Percentiles rank a stretch among this genome's conserved stretches.
Conservation (phyloP, 805 yeast species). For the Kodamaea hsintzibuensis region DNA sequence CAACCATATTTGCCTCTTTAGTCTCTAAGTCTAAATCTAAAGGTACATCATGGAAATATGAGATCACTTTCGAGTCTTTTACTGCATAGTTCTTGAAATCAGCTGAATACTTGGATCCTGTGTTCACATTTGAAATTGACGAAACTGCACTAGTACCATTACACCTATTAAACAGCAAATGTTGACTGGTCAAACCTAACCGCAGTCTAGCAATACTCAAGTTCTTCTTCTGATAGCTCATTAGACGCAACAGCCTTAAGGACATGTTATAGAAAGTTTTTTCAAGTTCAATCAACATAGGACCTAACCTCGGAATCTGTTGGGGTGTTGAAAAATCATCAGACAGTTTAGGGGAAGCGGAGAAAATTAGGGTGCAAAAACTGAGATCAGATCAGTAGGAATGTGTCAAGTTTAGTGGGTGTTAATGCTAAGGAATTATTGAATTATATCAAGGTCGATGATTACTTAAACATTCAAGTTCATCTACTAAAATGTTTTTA, state of each 20-base stretch:
- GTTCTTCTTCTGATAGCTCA: background rate
- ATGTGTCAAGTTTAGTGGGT: no score
- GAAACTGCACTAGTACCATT: slow-evolving; percentile 6
- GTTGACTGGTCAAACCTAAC: slow-evolving; percentile 13
- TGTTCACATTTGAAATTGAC: slow-evolving; percentile 6
- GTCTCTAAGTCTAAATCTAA: slow-evolving; percentile 43
- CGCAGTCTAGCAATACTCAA: slow-evolving; percentile 11
- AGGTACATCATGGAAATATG: slow-evolving; percentile 76
- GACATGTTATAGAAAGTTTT: background rate
- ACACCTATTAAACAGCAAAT: slow-evolving; percentile 12
- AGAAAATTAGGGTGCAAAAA: background rate
- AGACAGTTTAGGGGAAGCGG: background rate
- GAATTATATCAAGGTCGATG: no score
- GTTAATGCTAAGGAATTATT: no score
- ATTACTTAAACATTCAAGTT: no score
- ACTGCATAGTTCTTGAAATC: slow-evolving; percentile 46
- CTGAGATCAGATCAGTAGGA: background rate
- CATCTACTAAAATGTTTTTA: no score
- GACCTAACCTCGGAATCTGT: background rate
- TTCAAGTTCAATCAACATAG: background rate
- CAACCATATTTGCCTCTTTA: slow-evolving; percentile 46
- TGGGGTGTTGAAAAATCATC: background rate
- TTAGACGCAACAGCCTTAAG: background rate
- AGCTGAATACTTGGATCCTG: slow-evolving; percentile 38
- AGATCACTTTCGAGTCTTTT: slow-evolving; percentile 47